Base-by-base conservation (phyloP, 2,329 filamentous ascomycete species). In the Phaeoacremonium minimum region DNA sequence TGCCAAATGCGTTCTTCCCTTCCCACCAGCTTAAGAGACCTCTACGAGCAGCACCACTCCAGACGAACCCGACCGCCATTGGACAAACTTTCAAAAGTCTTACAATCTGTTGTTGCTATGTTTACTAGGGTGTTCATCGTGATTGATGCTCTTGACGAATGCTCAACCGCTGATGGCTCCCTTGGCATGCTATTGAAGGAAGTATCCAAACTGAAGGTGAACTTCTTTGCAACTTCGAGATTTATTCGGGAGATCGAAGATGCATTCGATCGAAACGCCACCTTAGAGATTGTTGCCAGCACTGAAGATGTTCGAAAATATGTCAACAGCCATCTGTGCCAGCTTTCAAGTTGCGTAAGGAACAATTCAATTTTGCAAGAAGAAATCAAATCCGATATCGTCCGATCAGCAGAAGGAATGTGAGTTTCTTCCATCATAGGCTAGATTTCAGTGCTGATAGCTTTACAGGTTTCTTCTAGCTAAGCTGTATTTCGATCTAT, bases 1-100 rank as follows among this genome's bases (percentile, higher is more conserved):
- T 18, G 0, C 55, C 56, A 2, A 48, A 58, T 0, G 50, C 57
- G 1, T 9, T n/a, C 9, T 26, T 9, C 22, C n/a, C 22, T 26
- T 9, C 22, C 22, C 9, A n/a, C 9, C n/a, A 9, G 22, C 22
- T 9, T 26, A n/a, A 26, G n/a, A n/a, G 9, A n/a, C n/a, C 22
- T 26, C 22, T 26, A 9, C n/a, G 9, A 9, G 9, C 22, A 26
- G 22, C 22, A 26, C 22, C 22, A n/a, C 9, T 9, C n/a, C 22
- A 26, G 22, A n/a, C 9, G 22, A n/a, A 26, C 22, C 8, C 22
- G 22, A n/a, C 22, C 22, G n/a, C n/a, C 22, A n/a, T n/a, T 26
- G 9, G 7, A 14, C 16, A n/a, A 26, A 26, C 9, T 26, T n/a
- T 26, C 22, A n/a, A 26, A n/a, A 9, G n/a, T n/a, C 8, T 26